These are phyloP conservation scores for Phytophthora pistaciae DNA, from an alignment of 352 stramenopile genomes.

Conservation along the genomic window DNA sequence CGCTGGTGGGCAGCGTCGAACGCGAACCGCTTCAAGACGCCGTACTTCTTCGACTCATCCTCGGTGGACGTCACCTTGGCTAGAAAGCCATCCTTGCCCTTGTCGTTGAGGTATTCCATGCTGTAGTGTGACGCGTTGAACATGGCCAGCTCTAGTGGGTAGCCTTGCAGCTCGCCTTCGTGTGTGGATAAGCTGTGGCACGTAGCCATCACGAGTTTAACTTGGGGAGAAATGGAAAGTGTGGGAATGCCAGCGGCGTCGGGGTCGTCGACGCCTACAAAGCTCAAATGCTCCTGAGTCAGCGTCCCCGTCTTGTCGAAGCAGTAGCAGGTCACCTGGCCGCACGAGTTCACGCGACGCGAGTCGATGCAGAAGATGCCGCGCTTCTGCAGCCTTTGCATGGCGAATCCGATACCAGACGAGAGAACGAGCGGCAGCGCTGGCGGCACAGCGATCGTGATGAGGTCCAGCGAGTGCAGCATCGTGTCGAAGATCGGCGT, in stretches of 20 bases:
- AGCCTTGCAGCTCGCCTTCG: slow-evolving; percentile 48
- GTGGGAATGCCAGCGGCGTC: slow-evolving; percentile 7
- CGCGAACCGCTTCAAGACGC: slow-evolving; percentile 57
- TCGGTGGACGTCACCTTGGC: slow-evolving; percentile 33
- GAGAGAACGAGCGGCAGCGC: slow-evolving; percentile 61
- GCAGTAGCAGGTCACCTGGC: slow-evolving; percentile 68
- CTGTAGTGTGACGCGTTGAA: slow-evolving; percentile 48
- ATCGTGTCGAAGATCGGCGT: slow-evolving; percentile 31
- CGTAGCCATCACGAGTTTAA: slow-evolving; percentile 51
- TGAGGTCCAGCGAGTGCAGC: slow-evolving; percentile 51
- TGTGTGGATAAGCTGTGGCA: slow-evolving; percentile 52
- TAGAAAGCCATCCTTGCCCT: slow-evolving; percentile 25
- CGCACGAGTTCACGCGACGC: slow-evolving; percentile 58
- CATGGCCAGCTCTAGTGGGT: slow-evolving; percentile 62
- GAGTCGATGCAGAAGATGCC: slow-evolving; percentile 54
- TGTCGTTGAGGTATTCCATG: slow-evolving; percentile 25
- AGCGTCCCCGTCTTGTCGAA: slow-evolving; percentile 80
- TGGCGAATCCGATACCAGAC: slow-evolving; percentile 52
- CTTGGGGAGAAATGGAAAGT: slow-evolving; percentile 14
- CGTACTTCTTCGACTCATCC: slow-evolving; percentile 39
- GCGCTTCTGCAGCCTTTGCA: slow-evolving; percentile 37
- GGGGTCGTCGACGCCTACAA: slow-evolving; percentile 40
- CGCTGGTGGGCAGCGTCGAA: slow-evolving; percentile 65
- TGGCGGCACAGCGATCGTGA: slow-evolving; percentile 63
- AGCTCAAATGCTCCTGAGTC: slow-evolving; percentile 55